These are phyloP conservation scores for Leccinum insolens DNA, from an alignment of 1,284 basidiomycete genomes.

Conservation along the genomic window DNA sequence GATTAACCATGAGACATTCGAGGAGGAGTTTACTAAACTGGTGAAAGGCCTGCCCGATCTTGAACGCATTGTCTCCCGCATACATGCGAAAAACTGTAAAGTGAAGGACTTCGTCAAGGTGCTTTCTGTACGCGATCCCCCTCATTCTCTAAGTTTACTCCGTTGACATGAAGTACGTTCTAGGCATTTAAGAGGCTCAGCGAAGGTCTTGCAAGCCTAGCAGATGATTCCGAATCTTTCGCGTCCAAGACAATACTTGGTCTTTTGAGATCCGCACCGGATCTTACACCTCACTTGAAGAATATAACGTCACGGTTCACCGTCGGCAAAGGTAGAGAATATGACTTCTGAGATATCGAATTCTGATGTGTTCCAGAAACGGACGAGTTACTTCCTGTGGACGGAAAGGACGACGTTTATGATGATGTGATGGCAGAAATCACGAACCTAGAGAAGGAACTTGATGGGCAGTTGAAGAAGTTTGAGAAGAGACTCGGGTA, in stretches of 20 bases:
- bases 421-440: conserved; percentile 79
- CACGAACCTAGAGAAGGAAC: conserved; percentile 61
- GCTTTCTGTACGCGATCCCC: conserved; percentile 55
- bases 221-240: conserved; percentile 71
- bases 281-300: conserved; percentile 70
- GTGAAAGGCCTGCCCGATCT: conserved; percentile 88
- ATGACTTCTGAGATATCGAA: conserved; percentile 11
- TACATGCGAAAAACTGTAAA: conserved; percentile 89
- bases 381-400: conserved; percentile 72
- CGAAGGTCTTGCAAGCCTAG: conserved; percentile 65
- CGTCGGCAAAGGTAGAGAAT: conserved; percentile 58
- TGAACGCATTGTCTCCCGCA: conserved; percentile 90
- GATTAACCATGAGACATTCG: conserved; percentile 76
- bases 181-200: conserved; percentile 81
- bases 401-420: conserved; percentile 84
- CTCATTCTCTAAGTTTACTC: neutral
- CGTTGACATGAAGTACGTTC: conserved; percentile 8
- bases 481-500: conserved; percentile 65
- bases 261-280: conserved; percentile 80
- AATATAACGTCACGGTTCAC: conserved; percentile 75
- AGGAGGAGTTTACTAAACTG: conserved; percentile 71
- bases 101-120: conserved; percentile 87
- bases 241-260: conserved; percentile 75
- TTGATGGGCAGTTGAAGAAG: conserved; percentile 68
- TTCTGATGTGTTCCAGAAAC: conserved; percentile 42